Percentiles rank a stretch among this genome's conserved stretches.
phyloP scores from a whole-genome alignment of 23 red algal species.

The Gracilaria gracilis region DNA sequence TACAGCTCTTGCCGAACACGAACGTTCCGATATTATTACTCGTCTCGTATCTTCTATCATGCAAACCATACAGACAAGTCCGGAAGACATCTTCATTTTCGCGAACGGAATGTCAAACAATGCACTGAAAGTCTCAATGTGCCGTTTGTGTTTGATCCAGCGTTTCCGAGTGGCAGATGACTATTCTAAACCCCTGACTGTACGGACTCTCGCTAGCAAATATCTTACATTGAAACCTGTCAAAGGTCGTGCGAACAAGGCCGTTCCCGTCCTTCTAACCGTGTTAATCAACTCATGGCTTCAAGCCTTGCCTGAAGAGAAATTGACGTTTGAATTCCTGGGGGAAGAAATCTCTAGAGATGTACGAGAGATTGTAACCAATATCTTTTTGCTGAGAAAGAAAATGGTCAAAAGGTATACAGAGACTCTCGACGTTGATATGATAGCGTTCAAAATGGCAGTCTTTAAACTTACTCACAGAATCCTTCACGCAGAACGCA shows the following conservation, averaged over 20 bases:
- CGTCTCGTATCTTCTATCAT: constrained; percentile 31
- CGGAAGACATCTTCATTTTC: constrained; percentile 6
- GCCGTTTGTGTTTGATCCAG: constrained; percentile 68
- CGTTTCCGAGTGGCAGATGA: constrained; percentile 54
- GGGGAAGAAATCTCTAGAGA: background rate
- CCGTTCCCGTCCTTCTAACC: constrained; percentile 42
- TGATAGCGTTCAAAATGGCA: constrained; percentile 10
- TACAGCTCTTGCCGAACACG: background rate
- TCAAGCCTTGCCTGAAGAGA: background rate
- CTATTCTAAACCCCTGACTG: background rate
- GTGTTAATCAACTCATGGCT: constrained; percentile 33
- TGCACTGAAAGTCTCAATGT: constrained; percentile 13
- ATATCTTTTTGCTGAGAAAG: background rate
- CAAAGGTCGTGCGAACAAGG: constrained; percentile 31
- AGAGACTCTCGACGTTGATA: background rate
- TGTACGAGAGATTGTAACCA: background rate
- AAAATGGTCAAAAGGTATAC: background rate
- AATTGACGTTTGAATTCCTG: background rate
- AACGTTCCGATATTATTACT: constrained; percentile 40
- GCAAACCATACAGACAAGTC: background rate
- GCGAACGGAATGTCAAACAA: constrained; percentile 8
- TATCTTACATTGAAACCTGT: constrained; percentile 46
- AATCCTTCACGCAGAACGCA: background rate
- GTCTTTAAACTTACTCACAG: background rate
- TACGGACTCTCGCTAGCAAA: background rate